Base-by-base conservation (phyloP, 345 rosid species). In the Acer campestre region DNA sequence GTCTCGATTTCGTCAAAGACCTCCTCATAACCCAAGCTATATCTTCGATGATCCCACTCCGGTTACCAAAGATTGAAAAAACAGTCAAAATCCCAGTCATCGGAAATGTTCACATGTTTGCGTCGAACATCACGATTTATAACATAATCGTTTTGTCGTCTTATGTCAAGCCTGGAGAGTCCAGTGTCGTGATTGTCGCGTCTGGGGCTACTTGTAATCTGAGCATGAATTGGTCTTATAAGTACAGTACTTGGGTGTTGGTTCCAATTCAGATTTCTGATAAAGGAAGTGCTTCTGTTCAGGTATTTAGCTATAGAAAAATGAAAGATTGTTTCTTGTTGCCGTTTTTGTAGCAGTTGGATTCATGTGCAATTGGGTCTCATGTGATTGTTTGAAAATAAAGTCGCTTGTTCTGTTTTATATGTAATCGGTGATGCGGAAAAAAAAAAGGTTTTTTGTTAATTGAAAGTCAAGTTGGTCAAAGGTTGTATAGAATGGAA, bases 151-250 rank as follows among this genome's bases (percentile, higher is more conserved):
- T 90, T 44, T 83, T 87, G 20, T 85, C 87, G 1, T 96, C 99
- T 76, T 85, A 82, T 75, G 91, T 96, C 17, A 86, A 87, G 81
- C 93, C 85, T 42, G 98, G 99, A 40, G 93, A 93, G 29, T 75
- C 86, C n/a, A 97, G 97, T 42, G 84, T 96, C 25, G 90, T 86
- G 6, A 88, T 93, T 68, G 78, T 96, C 58, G 93, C 92, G 22
- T 93, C 97, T 0, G 97, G 96, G 70, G 84, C 92, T n/a, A 90
- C 94, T 46, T 89, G 97, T 64, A 91, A 92, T 89, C 80, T 96
- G 82, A 93, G 92, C 83, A 91, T 91, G 95, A 84, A 88, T 81
- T 96, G 99, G 97, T 84, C 72, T 78, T 96, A 96, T 72, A 81
- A 89, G 68, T 96, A 91, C 44, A 71, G 74, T 79, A 79, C 92